Conservation (phyloP, 1,139 yeast species). For the Yamadazyma oceani region DNA sequence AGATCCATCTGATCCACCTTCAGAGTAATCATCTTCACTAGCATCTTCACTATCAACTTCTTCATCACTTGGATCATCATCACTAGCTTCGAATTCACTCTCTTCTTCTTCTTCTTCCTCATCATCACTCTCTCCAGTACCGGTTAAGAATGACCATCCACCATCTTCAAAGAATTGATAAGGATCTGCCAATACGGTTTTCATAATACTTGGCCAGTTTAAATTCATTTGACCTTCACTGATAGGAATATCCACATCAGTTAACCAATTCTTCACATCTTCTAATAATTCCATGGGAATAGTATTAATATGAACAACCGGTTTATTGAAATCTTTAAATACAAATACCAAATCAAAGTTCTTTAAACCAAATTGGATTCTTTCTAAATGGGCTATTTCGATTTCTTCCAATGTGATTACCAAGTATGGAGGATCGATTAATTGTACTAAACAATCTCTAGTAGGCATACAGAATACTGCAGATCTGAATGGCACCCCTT, state of each 20-base stretch:
- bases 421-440: constrained; percentile 92
- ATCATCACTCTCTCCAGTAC: constrained; percentile 63
- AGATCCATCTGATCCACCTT: constrained; percentile 35
- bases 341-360: constrained; percentile 96
- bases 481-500: constrained; percentile 95
- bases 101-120: constrained; percentile 63
- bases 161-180: constrained; percentile 92
- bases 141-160: constrained; percentile 92
- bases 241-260: constrained; percentile 92
- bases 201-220: constrained; percentile 96
- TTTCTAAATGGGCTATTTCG: constrained; percentile 92
- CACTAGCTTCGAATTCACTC: constrained; percentile 58
- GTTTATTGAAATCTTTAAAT: constrained; percentile 81
- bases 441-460: constrained; percentile 91
- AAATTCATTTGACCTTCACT: constrained; percentile 95
- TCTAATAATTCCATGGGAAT: constrained; percentile 92
- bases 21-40: constrained; percentile 50
- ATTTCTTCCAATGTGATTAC: constrained; percentile 90
- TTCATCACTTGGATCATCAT: constrained; percentile 74
- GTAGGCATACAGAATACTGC: constrained; percentile 97
- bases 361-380: constrained; percentile 95
- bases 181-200: constrained; percentile 88
- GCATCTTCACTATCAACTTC: constrained; percentile 61
- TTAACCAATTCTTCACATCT: constrained; percentile 92
- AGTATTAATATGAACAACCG: constrained; percentile 91